A percentile compares a stretch with the other conserved stretches of the same genome.
These are phyloP conservation scores for Carallia pectinifolia DNA, from an alignment of 345 rosid genomes.

Conservation along the genomic window DNA sequence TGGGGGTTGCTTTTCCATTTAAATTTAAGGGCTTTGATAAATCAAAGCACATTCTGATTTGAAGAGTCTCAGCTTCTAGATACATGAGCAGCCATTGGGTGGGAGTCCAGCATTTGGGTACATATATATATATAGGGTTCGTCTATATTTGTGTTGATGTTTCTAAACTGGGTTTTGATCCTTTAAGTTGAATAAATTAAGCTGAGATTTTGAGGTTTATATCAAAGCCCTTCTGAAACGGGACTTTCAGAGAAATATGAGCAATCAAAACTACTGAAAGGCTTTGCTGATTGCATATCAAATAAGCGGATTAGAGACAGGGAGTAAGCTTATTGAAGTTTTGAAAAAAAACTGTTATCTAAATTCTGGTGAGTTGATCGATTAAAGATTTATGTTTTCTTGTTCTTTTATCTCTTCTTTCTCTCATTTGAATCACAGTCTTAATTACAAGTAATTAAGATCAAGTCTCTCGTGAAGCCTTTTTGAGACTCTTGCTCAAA, in stretches of 20 bases:
- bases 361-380: conserved; percentile 12
- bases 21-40: neutral
- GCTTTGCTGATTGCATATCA: neutral
- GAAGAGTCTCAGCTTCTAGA: conserved; percentile 34
- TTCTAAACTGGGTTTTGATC: neutral
- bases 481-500: neutral
- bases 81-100: conserved; percentile 3
- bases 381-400: neutral
- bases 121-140: no score
- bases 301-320: no score
- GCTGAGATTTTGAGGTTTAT: neutral
- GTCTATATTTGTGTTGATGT: neutral
- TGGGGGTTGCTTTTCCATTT: neutral
- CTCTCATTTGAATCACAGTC: neutral
- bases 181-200: neutral
- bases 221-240: neutral
- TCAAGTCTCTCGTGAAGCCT: neutral
- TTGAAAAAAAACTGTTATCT: neutral
- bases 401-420: neutral
- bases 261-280: neutral
- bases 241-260: neutral
- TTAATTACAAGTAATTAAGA: neutral
- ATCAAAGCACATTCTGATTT: neutral
- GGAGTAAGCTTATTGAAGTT: neutral
- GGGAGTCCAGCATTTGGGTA: neutral